phyloP scores from a whole-genome alignment of 1,284 basidiomycete species.

The Microbotryomycetes sp. region DNA sequence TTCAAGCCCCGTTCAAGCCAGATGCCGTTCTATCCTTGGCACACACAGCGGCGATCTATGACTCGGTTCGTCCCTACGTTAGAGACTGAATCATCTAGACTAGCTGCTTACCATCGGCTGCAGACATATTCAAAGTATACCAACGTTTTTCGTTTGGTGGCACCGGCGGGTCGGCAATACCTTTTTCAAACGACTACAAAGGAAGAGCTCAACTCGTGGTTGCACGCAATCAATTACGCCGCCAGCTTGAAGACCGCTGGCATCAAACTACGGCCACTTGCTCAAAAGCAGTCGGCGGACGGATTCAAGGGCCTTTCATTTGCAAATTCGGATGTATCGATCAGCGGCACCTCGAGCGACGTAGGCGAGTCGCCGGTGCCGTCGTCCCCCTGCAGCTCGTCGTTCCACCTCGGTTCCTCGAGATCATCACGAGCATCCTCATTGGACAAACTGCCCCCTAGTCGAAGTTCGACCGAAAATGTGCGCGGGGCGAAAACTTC shows the following conservation, averaged over 20 bases:
- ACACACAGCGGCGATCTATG: constrained; percentile 69
- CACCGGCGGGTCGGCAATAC: constrained; percentile 68
- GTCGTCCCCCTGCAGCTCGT: neutral
- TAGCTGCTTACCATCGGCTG: neutral
- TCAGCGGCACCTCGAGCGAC: too few relatives aligned
- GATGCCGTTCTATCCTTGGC: constrained; percentile 80
- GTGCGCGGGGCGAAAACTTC: neutral
- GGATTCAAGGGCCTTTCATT: neutral
- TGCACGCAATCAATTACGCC: constrained; percentile 88
- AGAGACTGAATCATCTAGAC: neutral
- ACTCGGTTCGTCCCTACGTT: constrained; percentile 44
- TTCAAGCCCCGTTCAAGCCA: constrained; percentile 61
- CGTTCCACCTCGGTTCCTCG: neutral
- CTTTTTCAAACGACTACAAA: constrained; percentile 69
- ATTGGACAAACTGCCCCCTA: neutral
- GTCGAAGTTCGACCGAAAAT: neutral
- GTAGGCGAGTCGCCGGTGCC: neutral
- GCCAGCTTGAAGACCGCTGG: constrained; percentile 80
- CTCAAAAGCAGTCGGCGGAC: neutral
- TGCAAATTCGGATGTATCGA: too few relatives aligned
- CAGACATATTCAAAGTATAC: constrained; percentile 62
- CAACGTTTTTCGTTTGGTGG: constrained; percentile 69
- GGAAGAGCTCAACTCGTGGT: constrained; percentile 81
- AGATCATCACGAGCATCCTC: neutral
- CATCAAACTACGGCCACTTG: constrained; percentile 63